Base-by-base conservation (phyloP, 2,329 filamentous ascomycete genomes). In the Diplodia corticola region DNA sequence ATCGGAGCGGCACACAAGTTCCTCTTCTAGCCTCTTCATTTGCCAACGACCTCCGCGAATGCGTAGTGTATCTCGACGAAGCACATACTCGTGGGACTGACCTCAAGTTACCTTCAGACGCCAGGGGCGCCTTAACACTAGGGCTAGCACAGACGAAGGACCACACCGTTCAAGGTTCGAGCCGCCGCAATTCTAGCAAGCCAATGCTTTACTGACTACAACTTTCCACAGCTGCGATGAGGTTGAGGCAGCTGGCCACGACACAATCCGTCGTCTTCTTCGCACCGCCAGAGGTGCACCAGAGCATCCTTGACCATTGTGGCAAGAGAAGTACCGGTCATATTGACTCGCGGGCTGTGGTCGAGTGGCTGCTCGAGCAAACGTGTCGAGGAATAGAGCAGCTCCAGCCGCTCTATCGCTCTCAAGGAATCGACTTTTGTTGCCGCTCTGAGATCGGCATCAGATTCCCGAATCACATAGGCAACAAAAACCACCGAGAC, bases 311-410 rank as follows among this genome's bases (percentile, higher is more conserved):
- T 0, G 83, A 88, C 65, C 60, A 82, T 0, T 72, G 77, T 15
- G 65, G 71, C 0, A 80, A 81, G 54, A 68, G 48, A 0, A 20
- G 63, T 0, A 26, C 35, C 0, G 71, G 76, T 6, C 4, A 5
- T 0, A 66, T 83, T 1, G 74, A 83, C 63, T 87, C 85, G 0
- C 72, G 72, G 1, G 80, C 88, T 64, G 83, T 88, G 12, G 76
- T 90, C 0, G 70, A 73, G 3, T 91, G 89, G 89, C 80, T 91
- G 0, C 79, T 91, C 0, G 81, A 88, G 51, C 86, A 89, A 64
- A 89, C 87, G 0, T 91, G 88, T 67, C 74, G 78, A 5, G 81
- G 77, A 0, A 88, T 86, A 20, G 85, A 89, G 67, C 83, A 89
- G 37, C 73, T 90, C 0, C 83, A 85, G 54, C 79, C 83, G 0